These are phyloP conservation scores for Globisporangium carolinianum DNA, from an alignment of 352 stramenopile genomes.

Conservation along the genomic window DNA sequence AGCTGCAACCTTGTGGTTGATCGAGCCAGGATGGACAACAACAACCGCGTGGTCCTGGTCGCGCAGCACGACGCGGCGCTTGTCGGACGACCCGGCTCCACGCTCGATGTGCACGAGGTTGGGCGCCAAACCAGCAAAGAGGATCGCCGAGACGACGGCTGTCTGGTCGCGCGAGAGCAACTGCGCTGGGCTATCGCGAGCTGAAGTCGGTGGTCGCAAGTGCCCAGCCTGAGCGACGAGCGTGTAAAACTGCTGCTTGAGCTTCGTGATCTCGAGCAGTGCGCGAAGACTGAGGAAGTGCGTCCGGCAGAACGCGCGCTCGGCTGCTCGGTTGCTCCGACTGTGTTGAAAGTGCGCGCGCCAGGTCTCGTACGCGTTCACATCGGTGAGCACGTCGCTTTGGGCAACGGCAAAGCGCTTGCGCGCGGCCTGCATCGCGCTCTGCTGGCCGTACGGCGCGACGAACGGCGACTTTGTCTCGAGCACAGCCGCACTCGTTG, in stretches of 20 bases:
- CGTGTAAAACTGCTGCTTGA: conserved; percentile 69
- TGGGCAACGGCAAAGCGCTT: conserved; percentile 47
- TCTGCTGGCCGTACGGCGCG: conserved; percentile 59
- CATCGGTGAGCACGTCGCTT: conserved; percentile 73
- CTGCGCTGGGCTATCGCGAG: conserved; percentile 3
- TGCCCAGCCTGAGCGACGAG: conserved; percentile 70
- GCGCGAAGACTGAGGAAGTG: conserved; percentile 56
- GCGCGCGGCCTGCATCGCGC: conserved; percentile 55
- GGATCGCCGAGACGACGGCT: conserved; percentile 50
- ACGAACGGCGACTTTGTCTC: conserved; percentile 83
- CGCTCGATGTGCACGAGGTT: conserved; percentile 86
- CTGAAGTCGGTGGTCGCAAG: conserved; percentile 11
- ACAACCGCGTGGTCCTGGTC: conserved; percentile 42
- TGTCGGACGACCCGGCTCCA: conserved; percentile 17
- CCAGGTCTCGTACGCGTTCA: conserved; percentile 75
- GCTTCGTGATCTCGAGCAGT: conserved; percentile 57
- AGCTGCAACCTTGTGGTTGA: conserved; percentile 53
- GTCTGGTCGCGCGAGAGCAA: conserved; percentile 40
- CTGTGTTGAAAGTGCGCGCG: conserved; percentile 13
- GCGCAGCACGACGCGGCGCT: conserved; percentile 29
- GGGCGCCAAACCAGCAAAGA: conserved; percentile 86
- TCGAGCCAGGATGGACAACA: conserved; percentile 61
- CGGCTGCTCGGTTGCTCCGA: conserved; percentile 10
- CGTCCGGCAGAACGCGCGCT: conserved; percentile 62
- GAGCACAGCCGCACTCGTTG: conserved; percentile 64